Evolutionary conservation across 352 stramenopile genomes (phyloP).

Genomic region (Phytophthora pisi): DNA sequence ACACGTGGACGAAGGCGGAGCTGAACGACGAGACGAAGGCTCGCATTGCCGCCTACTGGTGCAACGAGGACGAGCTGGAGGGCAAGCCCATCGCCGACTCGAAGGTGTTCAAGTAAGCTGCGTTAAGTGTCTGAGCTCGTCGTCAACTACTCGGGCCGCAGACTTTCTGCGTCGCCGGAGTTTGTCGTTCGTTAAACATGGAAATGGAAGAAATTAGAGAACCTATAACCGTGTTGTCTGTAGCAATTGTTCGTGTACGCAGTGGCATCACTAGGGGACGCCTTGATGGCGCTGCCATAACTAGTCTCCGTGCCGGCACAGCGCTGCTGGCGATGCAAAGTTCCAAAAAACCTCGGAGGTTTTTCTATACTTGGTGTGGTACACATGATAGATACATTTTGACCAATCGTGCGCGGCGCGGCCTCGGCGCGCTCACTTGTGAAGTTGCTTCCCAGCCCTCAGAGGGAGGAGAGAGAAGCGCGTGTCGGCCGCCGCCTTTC

Average conservation of each 20-base stretch:
- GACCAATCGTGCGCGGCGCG: background rate
- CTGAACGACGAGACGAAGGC: conserved; percentile 77
- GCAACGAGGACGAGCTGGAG: conserved; percentile 87
- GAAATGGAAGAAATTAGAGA: conserved; percentile 28
- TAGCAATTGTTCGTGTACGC: background rate
- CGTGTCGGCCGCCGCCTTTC: conserved; percentile 14
- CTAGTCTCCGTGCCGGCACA: too few species aligned
- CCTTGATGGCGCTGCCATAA: background rate
- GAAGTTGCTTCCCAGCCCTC: conserved; percentile 34
- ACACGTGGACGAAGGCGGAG: conserved; percentile 90
- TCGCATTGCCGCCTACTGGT: conserved; percentile 89
- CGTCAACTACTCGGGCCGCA: background rate
- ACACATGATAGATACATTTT: background rate
- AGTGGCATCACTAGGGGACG: background rate
- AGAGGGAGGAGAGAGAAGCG: conserved; percentile 31
- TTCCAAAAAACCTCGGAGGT: conserved; percentile 21
- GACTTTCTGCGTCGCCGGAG: background rate
- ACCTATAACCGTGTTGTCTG: background rate
- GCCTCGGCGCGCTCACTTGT: conserved; percentile 21
- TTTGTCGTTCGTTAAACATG: conserved; percentile 23
- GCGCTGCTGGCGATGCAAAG: too few species aligned
- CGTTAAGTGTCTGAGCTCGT: conserved; percentile 15
- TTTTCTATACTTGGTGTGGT: background rate
- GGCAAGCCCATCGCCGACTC: conserved; percentile 90
- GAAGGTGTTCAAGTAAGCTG: conserved; percentile 95